Percentiles rank a stretch among this genome's conserved stretches.
These are phyloP conservation scores for Pseudogymnoascus sp. DNA, from an alignment of 2,329 filamentous ascomycete genomes.

Conservation along the genomic window DNA sequence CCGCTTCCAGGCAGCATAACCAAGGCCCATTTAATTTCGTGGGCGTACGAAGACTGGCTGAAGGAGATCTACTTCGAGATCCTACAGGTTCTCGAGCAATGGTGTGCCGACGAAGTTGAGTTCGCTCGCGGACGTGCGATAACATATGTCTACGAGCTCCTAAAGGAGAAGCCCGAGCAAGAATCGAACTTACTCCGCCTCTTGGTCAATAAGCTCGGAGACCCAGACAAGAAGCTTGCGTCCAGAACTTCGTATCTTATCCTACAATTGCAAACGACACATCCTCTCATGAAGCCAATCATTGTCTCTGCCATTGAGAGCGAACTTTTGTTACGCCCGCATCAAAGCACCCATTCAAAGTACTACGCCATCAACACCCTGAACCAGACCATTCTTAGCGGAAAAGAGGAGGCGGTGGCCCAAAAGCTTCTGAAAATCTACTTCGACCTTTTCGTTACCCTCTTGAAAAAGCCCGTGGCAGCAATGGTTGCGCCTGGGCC, in stretches of 20 bases:
- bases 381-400: constrained; percentile 90
- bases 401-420: constrained; percentile 73
- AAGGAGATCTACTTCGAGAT: constrained; percentile 92
- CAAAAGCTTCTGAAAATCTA: constrained; percentile 81
- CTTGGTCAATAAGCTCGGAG: constrained; percentile 92
- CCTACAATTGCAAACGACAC: constrained; percentile 80
- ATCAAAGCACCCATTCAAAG: constrained; percentile 79
- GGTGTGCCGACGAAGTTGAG: constrained; percentile 93
- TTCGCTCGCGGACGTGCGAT: constrained; percentile 83
- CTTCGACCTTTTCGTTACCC: constrained; percentile 76
- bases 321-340: constrained; percentile 78
- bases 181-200: constrained; percentile 88
- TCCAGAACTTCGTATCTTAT: constrained; percentile 88
- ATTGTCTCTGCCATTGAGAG: constrained; percentile 80
- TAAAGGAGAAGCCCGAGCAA: constrained; percentile 95
- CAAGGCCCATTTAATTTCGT: constrained; percentile 71
- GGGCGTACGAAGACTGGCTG: constrained; percentile 92
- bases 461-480: constrained; percentile 56
- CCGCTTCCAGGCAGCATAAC: constrained; percentile 67
- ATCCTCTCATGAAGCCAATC: constrained; percentile 88
- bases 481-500: constrained; percentile 32
- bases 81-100: constrained; percentile 81
- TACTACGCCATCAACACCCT: constrained; percentile 96
- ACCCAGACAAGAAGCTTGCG: constrained; percentile 90
- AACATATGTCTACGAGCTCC: constrained; percentile 82